Conservation (phyloP, 495 filamentous ascomycete genomes). For the Physcia stellaris region DNA sequence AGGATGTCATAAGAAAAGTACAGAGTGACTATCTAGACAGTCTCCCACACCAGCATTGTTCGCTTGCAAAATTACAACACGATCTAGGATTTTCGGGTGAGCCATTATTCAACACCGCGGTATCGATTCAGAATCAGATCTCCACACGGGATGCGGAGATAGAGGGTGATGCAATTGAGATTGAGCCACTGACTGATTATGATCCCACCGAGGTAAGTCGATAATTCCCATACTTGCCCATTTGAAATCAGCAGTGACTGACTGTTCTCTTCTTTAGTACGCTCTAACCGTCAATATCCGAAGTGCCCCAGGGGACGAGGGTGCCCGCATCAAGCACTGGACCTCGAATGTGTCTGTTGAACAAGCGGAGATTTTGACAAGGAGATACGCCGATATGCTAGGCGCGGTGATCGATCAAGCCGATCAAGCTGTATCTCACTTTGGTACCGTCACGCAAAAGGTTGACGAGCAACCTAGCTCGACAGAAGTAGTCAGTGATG, state of each 20-base stretch:
- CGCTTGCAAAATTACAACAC: conserved; percentile 41
- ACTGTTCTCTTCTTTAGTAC: conserved; percentile 21
- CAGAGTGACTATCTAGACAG: conserved; percentile 36
- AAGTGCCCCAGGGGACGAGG: conserved; percentile 28
- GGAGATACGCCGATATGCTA: conserved; percentile 11
- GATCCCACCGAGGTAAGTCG: conserved; percentile 34
- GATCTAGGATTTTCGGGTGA: conserved; percentile 35
- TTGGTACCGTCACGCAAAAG: background rate
- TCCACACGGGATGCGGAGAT: conserved; percentile 22
- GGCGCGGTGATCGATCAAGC: conserved; percentile 7
- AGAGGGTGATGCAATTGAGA: conserved; percentile 20
- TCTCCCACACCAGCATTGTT: conserved; percentile 37
- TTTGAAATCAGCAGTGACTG: conserved; percentile 1
- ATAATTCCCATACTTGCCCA: background rate
- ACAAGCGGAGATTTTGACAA: conserved; percentile 19
- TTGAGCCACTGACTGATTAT: conserved; percentile 27
- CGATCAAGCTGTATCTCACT: conserved; percentile 7
- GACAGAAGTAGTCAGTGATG: background rate
- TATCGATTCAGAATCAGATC: conserved; percentile 39
- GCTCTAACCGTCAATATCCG: conserved; percentile 35
- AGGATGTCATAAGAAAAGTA: conserved; percentile 28
- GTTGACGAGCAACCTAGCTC: background rate
- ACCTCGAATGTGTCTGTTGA: conserved; percentile 29
- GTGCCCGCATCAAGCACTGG: conserved; percentile 36
- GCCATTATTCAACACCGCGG: conserved; percentile 41